Evolutionary conservation across 2,329 filamentous ascomycete species (phyloP).

Genomic region (Talaromyces sp.): DNA sequence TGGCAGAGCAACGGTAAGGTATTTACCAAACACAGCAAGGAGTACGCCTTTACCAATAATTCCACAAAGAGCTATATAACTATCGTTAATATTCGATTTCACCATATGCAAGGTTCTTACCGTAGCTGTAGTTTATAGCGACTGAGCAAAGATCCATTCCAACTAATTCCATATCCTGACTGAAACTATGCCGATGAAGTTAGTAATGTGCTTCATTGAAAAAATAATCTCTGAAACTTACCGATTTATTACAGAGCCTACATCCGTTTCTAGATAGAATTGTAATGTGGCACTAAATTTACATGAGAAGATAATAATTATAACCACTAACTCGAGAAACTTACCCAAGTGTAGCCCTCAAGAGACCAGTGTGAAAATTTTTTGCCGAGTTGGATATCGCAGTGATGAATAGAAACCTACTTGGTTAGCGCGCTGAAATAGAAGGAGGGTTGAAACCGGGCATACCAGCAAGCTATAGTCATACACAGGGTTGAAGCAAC

Average conservation of each 20-base stretch:
- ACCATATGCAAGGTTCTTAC: not conserved
- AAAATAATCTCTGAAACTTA: not conserved
- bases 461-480: not conserved
- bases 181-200: conserved; percentile 20
- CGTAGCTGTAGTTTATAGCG: not conserved
- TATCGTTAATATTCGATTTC: too few species aligned
- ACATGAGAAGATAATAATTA: not conserved
- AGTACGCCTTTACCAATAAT: not conserved
- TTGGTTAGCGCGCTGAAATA: too few species aligned
- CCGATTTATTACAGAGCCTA: not conserved
- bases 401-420: not conserved
- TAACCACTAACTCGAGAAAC: not conserved
- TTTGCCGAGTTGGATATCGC: conserved; percentile 1
- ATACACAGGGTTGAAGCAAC: conserved; percentile 16
- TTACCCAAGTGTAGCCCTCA: conserved; percentile 12
- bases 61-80: not conserved
- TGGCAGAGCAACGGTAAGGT: not conserved
- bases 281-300: conserved; percentile 4
- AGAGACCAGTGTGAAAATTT: conserved; percentile 13
- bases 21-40: not conserved
- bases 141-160: conserved; percentile 17
- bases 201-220: not conserved
- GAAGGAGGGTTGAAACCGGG: too few species aligned
- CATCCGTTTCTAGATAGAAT: not conserved
- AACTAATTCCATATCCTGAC: conserved; percentile 25